Percentiles rank a stretch among this genome's conserved stretches.
phyloP scores from a whole-genome alignment of 2,329 filamentous ascomycete genomes.

The Penicillium sp. region DNA sequence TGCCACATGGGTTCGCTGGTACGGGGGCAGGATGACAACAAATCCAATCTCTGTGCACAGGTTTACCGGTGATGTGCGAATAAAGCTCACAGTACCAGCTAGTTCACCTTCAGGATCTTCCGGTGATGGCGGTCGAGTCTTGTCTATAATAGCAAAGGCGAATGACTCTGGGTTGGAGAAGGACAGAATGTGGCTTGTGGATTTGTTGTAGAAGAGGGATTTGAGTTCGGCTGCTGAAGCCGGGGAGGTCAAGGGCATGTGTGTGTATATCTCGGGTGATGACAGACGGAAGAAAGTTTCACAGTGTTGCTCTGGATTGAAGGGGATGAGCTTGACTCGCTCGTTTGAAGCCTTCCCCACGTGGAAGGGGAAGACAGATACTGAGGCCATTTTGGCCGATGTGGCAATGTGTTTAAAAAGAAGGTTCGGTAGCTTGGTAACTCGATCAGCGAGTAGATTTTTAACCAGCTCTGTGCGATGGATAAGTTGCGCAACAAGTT shows the following conservation, averaged over 20 bases:
- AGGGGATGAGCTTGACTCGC: slow-evolving; percentile 21
- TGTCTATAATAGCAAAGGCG: slow-evolving; percentile 20
- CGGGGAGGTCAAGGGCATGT: slow-evolving; percentile 12
- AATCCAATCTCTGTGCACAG: slow-evolving; percentile 19
- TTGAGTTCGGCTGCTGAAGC: slow-evolving; percentile 8
- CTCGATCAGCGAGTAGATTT: not conserved
- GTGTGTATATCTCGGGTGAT: slow-evolving; percentile 13
- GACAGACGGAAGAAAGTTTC: slow-evolving; percentile 14
- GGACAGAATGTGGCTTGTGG: slow-evolving; percentile 11
- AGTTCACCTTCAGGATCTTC: slow-evolving; percentile 20
- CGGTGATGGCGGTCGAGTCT: slow-evolving; percentile 10
- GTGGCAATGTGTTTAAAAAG: not conserved
- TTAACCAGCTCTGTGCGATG: not conserved
- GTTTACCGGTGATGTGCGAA: slow-evolving; percentile 10
- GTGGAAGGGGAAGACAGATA: slow-evolving; percentile 10
- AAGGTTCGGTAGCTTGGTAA: not conserved
- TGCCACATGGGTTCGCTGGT: slow-evolving; percentile 19
- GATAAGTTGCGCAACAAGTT: not conserved
- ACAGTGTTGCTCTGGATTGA: slow-evolving; percentile 16
- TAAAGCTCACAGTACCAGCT: slow-evolving; percentile 16
- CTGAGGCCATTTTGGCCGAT: not conserved
- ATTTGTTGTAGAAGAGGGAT: slow-evolving; percentile 5
- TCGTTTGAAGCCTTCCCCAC: slow-evolving; percentile 11
- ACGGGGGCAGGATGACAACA: slow-evolving; percentile 19
- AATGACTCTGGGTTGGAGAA: slow-evolving; percentile 18